Percentiles rank a stretch among this genome's conserved stretches.
phyloP scores from a whole-genome alignment of 1,139 yeast genomes.

The Zygosaccharomyces pseudobailii region DNA sequence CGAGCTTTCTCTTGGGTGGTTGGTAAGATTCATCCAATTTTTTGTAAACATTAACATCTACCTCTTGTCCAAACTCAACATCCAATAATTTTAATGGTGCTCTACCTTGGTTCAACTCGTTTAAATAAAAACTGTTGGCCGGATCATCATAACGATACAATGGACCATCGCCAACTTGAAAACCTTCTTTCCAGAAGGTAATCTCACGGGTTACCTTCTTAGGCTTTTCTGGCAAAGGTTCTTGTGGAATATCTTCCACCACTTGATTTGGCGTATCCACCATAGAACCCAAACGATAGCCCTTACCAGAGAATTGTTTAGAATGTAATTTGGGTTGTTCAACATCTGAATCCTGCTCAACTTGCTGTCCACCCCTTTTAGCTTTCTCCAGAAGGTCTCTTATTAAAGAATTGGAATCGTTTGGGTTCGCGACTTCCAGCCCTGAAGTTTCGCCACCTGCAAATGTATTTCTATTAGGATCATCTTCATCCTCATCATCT shows the following conservation, averaged over 20 bases:
- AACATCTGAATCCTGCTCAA: constrained; percentile 37
- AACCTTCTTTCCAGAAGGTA: constrained; percentile 95
- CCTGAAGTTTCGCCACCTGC: constrained; percentile 96
- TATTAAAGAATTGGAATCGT: constrained; percentile 49
- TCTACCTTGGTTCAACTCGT: constrained; percentile 80
- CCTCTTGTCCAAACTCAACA: constrained; percentile 88
- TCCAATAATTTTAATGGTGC: constrained; percentile 85
- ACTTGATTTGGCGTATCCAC: constrained; percentile 39
- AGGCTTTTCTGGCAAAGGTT: constrained; percentile 24
- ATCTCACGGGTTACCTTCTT: constrained; percentile 61
- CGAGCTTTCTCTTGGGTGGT: constrained; percentile 63
- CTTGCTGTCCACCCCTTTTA: constrained; percentile 41
- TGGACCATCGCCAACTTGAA: constrained; percentile 88
- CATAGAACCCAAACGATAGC: constrained; percentile 65
- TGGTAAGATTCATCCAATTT: constrained; percentile 75
- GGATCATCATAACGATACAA: constrained; percentile 89
- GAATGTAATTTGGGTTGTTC: constrained; percentile 15
- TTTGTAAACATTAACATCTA: constrained; percentile 84
- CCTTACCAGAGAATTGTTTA: constrained; percentile 55
- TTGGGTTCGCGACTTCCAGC: constrained; percentile 89
- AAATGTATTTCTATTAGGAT: constrained; percentile 65
- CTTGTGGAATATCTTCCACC: constrained; percentile 32
- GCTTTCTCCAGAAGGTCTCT: constrained; percentile 60
- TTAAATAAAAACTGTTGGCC: constrained; percentile 65
- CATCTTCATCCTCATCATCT: constrained; percentile 47